These are phyloP conservation scores for Aspergillus sp. DNA, from an alignment of 2,329 filamentous ascomycete genomes.

Conservation along the genomic window DNA sequence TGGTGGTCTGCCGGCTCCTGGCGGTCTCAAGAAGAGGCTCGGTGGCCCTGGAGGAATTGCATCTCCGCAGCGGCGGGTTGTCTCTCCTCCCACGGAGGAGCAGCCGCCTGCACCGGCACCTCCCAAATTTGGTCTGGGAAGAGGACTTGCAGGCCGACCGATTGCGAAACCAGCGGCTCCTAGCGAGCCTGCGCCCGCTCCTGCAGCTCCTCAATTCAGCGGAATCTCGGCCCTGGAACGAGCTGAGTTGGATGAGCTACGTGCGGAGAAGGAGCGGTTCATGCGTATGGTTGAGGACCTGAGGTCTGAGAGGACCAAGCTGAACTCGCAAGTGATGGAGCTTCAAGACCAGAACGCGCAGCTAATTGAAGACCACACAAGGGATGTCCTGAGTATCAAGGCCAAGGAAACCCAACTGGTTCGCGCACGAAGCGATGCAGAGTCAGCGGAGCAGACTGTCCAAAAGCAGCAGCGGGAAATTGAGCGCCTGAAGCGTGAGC, in stretches of 20 bases:
- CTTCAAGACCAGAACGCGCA: constrained; percentile 96
- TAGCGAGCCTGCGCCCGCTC: constrained; percentile 51
- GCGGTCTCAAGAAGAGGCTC: constrained; percentile 45
- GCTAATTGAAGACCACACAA: constrained; percentile 93
- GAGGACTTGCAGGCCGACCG: constrained; percentile 81
- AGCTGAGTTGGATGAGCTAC: constrained; percentile 88
- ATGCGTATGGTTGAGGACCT: constrained; percentile 75
- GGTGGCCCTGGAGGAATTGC: constrained; percentile 42
- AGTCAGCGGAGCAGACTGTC: constrained; percentile 82
- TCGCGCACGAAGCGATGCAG: constrained; percentile 83
- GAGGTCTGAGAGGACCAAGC: constrained; percentile 75
- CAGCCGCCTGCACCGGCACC: constrained; percentile 44
- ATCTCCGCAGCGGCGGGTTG: constrained; percentile 46
- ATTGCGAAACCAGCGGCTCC: constrained; percentile 67
- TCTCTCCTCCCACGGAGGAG: constrained; percentile 48
- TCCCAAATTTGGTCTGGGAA: constrained; percentile 64
- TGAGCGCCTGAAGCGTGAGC: constrained; percentile 87
- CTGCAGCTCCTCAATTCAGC: constrained; percentile 60
- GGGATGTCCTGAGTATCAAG: constrained; percentile 93
- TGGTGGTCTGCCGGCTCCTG: constrained; percentile 44
- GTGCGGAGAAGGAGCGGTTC: constrained; percentile 77
- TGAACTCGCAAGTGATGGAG: constrained; percentile 86
- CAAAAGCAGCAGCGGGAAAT: constrained; percentile 84
- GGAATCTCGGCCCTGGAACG: constrained; percentile 78
- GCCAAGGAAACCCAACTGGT: constrained; percentile 98